Base-by-base conservation (phyloP, 2,329 filamentous ascomycete genomes). In the Trichoderma cornu-damae region DNA sequence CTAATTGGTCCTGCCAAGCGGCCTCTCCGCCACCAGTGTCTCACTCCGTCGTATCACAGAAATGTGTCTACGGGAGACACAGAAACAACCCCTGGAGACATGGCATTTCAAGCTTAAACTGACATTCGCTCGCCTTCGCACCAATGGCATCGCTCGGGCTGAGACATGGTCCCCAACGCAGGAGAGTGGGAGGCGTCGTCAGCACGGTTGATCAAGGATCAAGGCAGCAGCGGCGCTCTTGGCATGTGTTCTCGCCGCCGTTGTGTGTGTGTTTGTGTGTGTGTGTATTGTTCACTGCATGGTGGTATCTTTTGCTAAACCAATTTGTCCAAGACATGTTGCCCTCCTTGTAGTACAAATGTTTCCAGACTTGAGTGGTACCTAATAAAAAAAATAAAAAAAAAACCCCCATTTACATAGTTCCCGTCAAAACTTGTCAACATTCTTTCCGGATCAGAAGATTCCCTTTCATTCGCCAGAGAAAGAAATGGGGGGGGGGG, bases 41-140 rank as follows among this genome's bases (percentile, higher is more conserved):
- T 56, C 43, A 24, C 6, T 28, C 18, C 3, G 30, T 30, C 12
- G 32, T 46, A 14, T 28, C 32, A 46, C 32, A 20, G 11, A 37
- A 54, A 54, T 43, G n/a, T n/a, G n/a, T 43, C 37, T 7, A 30
- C 28, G 12, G 8, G 51, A 54, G 32, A 54, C 51, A 54, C 6
- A 20, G 40, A 12, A 14, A 26, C 30, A 28, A 20, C n/a, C 24
- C 43, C 26, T n/a, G 38, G 22, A 55, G 42, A 51, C 55, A 58
- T 14, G 16, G 38, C 46, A 37, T 37, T 58, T 58, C 56, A 58
- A 58, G 56, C 56, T 58, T 58, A 58, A 53, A 35, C 34, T 48
- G 34, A 58, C 56, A 43, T 43, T 56, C 53, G 8, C 24, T 22
- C 44, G 18, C 43, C 24, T 46, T 20, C 12, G 5, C 40, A 38